Conservation (phyloP, 768 basidiomycete species). For the Tricholoma flavovirens region DNA sequence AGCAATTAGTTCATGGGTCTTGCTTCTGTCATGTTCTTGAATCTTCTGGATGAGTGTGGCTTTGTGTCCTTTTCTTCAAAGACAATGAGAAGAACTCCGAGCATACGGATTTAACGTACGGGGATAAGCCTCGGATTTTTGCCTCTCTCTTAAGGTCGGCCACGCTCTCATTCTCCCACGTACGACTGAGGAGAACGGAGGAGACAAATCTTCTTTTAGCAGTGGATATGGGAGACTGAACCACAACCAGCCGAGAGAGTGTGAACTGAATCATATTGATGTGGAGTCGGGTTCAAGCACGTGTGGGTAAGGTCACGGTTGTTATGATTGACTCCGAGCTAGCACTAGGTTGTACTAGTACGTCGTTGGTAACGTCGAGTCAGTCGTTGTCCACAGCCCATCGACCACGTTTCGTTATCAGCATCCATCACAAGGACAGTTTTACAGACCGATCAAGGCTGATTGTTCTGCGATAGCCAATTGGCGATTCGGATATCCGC, state of each 20-base stretch:
- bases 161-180: constrained; percentile 50
- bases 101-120: constrained; percentile 35
- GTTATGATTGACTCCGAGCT: not conserved
- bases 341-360: no score
- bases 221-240: constrained; percentile 7
- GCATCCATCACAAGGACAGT: not conserved
- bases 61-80: constrained; percentile 53
- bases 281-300: not conserved
- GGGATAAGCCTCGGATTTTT: constrained; percentile 48
- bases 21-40: constrained; percentile 40
- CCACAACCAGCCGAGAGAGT: not conserved
- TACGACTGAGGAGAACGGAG: constrained; percentile 49
- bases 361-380: not conserved
- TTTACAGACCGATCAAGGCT: constrained; percentile 9
- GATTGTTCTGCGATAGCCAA: constrained; percentile 15
- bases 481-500: constrained; percentile 26
- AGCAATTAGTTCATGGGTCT: constrained; percentile 14
- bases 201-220: constrained; percentile 39
- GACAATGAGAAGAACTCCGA: constrained; percentile 1
- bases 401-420: not conserved
- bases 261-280: not conserved
- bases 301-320: no score
- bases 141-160: constrained; percentile 48
- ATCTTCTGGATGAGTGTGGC: constrained; percentile 49
- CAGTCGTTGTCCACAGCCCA: not conserved